Conservation (phyloP, 1,139 yeast species). For the Debaryomycetaceae sp. region DNA sequence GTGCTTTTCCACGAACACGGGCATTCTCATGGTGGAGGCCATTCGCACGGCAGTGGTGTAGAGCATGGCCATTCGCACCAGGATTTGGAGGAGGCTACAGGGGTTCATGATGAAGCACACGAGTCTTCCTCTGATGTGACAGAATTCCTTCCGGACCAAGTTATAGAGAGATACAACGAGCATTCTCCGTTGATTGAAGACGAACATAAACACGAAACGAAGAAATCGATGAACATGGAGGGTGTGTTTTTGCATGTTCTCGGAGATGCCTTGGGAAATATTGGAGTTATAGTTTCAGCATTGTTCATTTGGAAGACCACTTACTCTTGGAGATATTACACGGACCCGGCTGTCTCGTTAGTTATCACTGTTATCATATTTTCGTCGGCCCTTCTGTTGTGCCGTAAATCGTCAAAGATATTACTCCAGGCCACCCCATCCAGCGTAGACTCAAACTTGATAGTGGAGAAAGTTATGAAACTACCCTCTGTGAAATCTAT, state of each 20-base stretch:
- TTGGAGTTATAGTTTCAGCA: slow-evolving; percentile 91
- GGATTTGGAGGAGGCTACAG: slow-evolving; percentile 15
- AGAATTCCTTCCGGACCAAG: slow-evolving; percentile 40
- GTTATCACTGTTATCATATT: slow-evolving; percentile 85
- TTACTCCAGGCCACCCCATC: slow-evolving; percentile 91
- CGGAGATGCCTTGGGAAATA: slow-evolving; percentile 94
- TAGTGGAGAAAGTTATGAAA: slow-evolving; percentile 61
- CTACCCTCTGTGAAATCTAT: slow-evolving; percentile 77
- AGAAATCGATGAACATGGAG: slow-evolving; percentile 86
- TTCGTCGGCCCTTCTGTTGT: slow-evolving; percentile 86
- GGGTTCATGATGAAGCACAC: background rate
- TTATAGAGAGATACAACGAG: slow-evolving; percentile 34
- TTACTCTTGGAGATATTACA: slow-evolving; percentile 79
- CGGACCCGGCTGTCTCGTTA: slow-evolving; percentile 84
- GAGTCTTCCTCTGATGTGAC: slow-evolving; percentile 24
- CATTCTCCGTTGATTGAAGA: slow-evolving; percentile 29
- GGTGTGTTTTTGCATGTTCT: slow-evolving; percentile 93
- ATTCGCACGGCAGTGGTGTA: slow-evolving; percentile 21
- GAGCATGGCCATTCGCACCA: slow-evolving; percentile 30
- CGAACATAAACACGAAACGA: slow-evolving; percentile 17
- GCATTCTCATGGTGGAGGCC: slow-evolving; percentile 54
- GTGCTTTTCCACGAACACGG: slow-evolving; percentile 91
- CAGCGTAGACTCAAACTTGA: slow-evolving; percentile 69
- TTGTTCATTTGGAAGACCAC: slow-evolving; percentile 91
- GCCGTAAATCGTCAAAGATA: slow-evolving; percentile 82